Conservation (phyloP, 2,329 filamentous ascomycete species). For the Aspergillus sp. region DNA sequence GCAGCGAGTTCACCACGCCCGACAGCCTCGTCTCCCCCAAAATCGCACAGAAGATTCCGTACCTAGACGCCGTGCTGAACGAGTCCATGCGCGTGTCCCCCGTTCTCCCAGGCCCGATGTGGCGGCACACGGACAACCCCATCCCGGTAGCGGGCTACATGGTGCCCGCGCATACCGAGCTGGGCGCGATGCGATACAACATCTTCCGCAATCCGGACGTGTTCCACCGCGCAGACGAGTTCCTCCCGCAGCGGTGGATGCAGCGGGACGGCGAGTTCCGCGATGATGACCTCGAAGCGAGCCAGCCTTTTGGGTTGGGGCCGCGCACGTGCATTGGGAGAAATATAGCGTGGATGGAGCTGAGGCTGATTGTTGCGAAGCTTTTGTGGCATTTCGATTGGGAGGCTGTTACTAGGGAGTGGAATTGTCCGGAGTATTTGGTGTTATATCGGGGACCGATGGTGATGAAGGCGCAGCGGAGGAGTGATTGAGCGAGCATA, state of each 20-base stretch:
- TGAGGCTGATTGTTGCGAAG: not conserved
- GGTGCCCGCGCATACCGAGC: slow-evolving; percentile 1
- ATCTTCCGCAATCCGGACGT: slow-evolving; percentile 4
- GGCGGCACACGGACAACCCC: slow-evolving; percentile 11
- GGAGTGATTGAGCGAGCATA: not conserved
- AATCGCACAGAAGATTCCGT: slow-evolving; percentile 1
- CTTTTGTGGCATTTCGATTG: not conserved
- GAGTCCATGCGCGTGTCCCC: slow-evolving; percentile 10
- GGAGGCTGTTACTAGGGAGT: not conserved
- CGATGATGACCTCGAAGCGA: slow-evolving; percentile 6
- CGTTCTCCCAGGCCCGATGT: slow-evolving; percentile 8
- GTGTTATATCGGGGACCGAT: slow-evolving; percentile 2
- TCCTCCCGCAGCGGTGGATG: slow-evolving; percentile 6
- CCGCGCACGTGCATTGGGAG: slow-evolving; percentile 9
- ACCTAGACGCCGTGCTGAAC: slow-evolving; percentile 6
- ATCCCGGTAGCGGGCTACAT: slow-evolving; percentile 5
- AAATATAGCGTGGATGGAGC: slow-evolving; percentile 2
- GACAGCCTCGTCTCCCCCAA: slow-evolving; percentile 6
- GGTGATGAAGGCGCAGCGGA: not conserved
- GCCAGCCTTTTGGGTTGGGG: slow-evolving; percentile 3
- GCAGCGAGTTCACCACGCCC: not conserved
- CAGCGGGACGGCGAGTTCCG: slow-evolving; percentile 5
- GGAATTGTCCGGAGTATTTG: slow-evolving; percentile 1
- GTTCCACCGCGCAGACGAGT: slow-evolving; percentile 4
- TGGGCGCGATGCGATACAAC: slow-evolving; percentile 5